Percentiles rank a stretch among this genome's conserved stretches.
phyloP scores from a whole-genome alignment of 306 rosid genomes.

The Ceratonia siliqua region DNA sequence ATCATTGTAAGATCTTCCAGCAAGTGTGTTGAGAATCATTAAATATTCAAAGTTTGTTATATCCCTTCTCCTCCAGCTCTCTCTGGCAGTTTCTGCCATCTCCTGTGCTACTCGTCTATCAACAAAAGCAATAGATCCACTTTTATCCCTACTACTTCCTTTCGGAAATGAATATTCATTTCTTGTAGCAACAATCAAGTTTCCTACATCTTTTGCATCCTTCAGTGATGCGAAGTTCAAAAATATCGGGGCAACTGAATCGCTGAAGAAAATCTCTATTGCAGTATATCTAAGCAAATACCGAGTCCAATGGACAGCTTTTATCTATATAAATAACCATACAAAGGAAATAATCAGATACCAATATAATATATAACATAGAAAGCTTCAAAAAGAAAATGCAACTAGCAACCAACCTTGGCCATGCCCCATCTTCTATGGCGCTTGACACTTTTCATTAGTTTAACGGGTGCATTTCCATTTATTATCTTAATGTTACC shows the following conservation, averaged over 20 bases:
- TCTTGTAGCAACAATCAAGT: conserved; percentile 77
- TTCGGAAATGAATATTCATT: conserved; percentile 82
- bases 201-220: conserved; percentile 91
- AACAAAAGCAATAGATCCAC: conserved; percentile 79
- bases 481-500: conserved; percentile 53
- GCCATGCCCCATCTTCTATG: conserved; percentile 91
- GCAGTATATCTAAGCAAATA: conserved; percentile 94
- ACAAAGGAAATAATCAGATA: conserved; percentile 22
- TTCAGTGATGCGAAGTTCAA: conserved; percentile 79
- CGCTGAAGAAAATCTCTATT: conserved; percentile 83
- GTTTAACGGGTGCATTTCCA: conserved; percentile 60
- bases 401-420: conserved; percentile 60
- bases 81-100: conserved; percentile 90
- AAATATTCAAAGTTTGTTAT: conserved; percentile 93
- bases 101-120: conserved; percentile 85
- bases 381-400: conserved; percentile 27
- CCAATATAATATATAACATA: conserved; percentile 13
- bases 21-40: conserved; percentile 89
- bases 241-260: conserved; percentile 89
- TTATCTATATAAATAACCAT: conserved; percentile 58
- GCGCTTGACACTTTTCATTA: conserved; percentile 76
- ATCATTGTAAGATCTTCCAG: conserved; percentile 97
- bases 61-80: conserved; percentile 96
- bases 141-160: conserved; percentile 81
- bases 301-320: conserved; percentile 92